Evolutionary conservation across 805 yeast genomes (phyloP).

Genomic region (Scheffersomyces spartinae): DNA sequence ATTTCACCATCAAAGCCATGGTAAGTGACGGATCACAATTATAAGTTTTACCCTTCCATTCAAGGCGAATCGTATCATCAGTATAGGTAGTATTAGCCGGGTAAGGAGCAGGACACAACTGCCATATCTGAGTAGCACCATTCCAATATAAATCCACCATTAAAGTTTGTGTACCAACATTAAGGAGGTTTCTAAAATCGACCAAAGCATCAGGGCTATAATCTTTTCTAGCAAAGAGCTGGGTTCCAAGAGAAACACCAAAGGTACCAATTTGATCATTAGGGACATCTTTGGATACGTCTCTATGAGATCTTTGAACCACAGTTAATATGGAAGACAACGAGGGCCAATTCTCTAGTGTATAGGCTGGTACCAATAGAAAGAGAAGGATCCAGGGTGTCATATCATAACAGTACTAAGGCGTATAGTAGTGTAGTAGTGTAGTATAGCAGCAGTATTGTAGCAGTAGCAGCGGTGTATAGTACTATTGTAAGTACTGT

Average conservation of each 20-base stretch:
- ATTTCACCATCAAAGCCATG: too few species aligned
- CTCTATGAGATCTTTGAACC: slow-evolving; percentile 24
- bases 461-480: background rate
- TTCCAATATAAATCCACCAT: slow-evolving; percentile 47
- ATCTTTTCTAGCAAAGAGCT: slow-evolving; percentile 19
- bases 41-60: slow-evolving; percentile 17
- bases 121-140: slow-evolving; percentile 34
- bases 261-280: slow-evolving; percentile 19
- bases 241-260: slow-evolving; percentile 20
- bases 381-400: slow-evolving; percentile 1
- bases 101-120: slow-evolving; percentile 40
- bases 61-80: slow-evolving; percentile 5
- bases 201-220: slow-evolving; percentile 11
- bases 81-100: slow-evolving; percentile 14
- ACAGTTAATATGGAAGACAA: slow-evolving; percentile 4
- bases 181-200: too few species aligned
- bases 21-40: too few species aligned
- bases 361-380: background rate
- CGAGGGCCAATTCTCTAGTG: slow-evolving; percentile 4
- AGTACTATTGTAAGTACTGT: slow-evolving; percentile 1
- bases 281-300: slow-evolving; percentile 17
- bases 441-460: background rate
- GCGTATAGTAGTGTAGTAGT: background rate
- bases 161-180: slow-evolving; percentile 35
- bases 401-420: slow-evolving; percentile 2